Evolutionary conservation across 257 asterid genomes (phyloP).

Genomic region (Penstemon davidsonii): DNA sequence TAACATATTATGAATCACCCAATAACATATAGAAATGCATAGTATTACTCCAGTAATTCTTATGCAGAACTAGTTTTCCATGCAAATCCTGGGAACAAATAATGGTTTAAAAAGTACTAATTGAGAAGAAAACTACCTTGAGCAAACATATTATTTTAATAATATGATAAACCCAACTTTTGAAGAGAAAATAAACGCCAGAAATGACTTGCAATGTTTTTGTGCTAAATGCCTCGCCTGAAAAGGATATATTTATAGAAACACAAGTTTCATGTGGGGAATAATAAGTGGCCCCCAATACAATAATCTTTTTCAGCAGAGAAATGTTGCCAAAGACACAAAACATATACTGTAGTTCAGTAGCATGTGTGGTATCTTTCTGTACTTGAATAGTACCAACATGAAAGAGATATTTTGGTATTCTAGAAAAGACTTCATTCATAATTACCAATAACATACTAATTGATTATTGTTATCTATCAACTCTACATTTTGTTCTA

Average conservation of each 20-base stretch:
- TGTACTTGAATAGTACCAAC: conserved; percentile 5
- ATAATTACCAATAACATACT: background rate
- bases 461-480: too few relatives aligned
- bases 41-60: too few relatives aligned
- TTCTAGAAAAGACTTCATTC: background rate
- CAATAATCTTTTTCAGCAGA: background rate
- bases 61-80: background rate
- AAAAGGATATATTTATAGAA: conserved; percentile 1
- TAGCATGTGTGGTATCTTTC: conserved; percentile 5
- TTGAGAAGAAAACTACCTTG: background rate
- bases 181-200: background rate
- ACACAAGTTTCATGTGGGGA: background rate
- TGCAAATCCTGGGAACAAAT: background rate
- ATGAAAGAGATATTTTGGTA: background rate
- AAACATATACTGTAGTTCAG: background rate
- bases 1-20: background rate
- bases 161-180: background rate
- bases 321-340: conserved; percentile 9
- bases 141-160: background rate
- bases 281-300: background rate
- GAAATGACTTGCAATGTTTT: background rate
- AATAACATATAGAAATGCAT: background rate
- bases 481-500: too few relatives aligned
- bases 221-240: background rate
- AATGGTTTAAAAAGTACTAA: background rate